Conservation (phyloP, 192 early-diverging fungal genomes). For the Coemansia sp. region DNA sequence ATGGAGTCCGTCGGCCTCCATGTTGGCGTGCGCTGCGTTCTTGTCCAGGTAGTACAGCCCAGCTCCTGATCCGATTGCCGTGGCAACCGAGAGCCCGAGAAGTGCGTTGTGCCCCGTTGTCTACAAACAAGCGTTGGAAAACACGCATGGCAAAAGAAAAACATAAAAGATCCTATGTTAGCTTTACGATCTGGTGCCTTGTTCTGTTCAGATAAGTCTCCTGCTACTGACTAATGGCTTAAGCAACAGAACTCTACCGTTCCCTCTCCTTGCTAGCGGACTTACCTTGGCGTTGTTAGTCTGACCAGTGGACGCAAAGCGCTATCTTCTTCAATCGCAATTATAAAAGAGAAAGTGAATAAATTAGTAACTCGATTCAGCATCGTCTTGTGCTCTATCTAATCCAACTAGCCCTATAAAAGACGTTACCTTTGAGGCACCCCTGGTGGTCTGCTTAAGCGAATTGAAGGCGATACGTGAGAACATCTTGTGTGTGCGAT, state of each 20-base stretch:
- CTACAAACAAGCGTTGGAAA: constrained; percentile 2
- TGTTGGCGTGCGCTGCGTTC: constrained; percentile 71
- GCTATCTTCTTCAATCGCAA: constrained; percentile 19
- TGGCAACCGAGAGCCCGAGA: constrained; percentile 59
- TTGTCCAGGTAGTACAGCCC: constrained; percentile 54
- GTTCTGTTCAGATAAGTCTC: not conserved
- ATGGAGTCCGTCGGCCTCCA: constrained; percentile 92
- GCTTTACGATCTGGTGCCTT: not conserved
- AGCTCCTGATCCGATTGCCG: constrained; percentile 58
- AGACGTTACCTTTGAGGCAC: constrained; percentile 33
- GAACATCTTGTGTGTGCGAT: constrained; percentile 27
- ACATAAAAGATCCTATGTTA: not conserved
- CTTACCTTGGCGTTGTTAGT: constrained; percentile 31
- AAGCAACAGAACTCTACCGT: not conserved
- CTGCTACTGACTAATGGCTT: not conserved
- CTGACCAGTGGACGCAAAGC: constrained; percentile 31
- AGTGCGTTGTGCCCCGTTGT: constrained; percentile 24
- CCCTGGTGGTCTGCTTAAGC: constrained; percentile 38
- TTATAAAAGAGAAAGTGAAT: not conserved
- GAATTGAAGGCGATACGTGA: constrained; percentile 37
- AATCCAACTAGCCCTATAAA: not conserved
- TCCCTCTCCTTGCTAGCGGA: too few relatives aligned
- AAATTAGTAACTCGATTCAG: not conserved
- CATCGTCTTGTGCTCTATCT: not conserved
- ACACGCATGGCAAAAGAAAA: not conserved